Percentiles rank a stretch among this genome's conserved stretches.
phyloP scores from a whole-genome alignment of 179 eudicot genomes.

The Gypsophila paniculata region DNA sequence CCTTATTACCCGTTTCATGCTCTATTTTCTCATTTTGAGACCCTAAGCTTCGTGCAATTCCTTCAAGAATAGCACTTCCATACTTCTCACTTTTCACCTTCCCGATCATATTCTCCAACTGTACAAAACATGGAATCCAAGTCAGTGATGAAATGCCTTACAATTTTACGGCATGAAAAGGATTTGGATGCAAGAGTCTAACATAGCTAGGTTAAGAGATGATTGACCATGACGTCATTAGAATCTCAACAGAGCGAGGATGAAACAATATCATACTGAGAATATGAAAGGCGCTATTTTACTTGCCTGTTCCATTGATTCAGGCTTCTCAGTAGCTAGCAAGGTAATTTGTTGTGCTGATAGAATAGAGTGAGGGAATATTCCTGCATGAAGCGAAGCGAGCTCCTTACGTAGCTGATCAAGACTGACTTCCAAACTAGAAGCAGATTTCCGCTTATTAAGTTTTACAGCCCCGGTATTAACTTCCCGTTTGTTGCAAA shows the following conservation, averaged over 20 bases:
- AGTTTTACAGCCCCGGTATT: slow-evolving; percentile 39
- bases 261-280: not conserved
- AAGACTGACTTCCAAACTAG: slow-evolving; percentile 59
- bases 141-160: not conserved
- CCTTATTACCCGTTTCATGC: slow-evolving; percentile 31
- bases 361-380: slow-evolving; percentile 88
- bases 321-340: slow-evolving; percentile 58
- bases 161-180: not conserved
- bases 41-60: slow-evolving; percentile 32
- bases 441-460: slow-evolving; percentile 50
- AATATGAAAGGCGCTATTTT: not conserved
- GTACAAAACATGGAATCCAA: slow-evolving; percentile 31
- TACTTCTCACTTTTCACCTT: slow-evolving; percentile 78
- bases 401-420: slow-evolving; percentile 84
- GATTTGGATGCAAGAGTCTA: no score
- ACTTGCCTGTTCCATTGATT: slow-evolving; percentile 65
- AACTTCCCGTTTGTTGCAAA: slow-evolving; percentile 36
- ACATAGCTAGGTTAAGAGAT: no score
- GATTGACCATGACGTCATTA: not conserved
- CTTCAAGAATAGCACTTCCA: slow-evolving; percentile 72
- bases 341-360: slow-evolving; percentile 76
- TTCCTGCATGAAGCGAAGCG: slow-evolving; percentile 66
- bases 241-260: not conserved
- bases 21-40: slow-evolving; percentile 26
- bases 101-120: slow-evolving; percentile 88